phyloP scores from a whole-genome alignment of 352 stramenopile genomes.

The Hyaloperonospora arabidopsidis region DNA sequence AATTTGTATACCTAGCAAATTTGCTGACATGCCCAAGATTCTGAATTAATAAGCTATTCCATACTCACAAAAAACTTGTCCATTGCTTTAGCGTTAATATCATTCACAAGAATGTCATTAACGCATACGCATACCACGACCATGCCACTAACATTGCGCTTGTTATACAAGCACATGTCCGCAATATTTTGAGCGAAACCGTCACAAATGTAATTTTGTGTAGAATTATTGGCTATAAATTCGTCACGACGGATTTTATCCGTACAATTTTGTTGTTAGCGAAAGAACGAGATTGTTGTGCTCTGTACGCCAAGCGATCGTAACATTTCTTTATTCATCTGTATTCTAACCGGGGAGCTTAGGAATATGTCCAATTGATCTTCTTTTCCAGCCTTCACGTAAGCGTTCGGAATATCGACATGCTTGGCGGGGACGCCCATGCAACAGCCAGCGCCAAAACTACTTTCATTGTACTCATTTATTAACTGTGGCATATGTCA shows the following conservation, averaged over 20 bases:
- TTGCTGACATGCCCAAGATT: conserved; percentile 16
- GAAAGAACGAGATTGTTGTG: conserved; percentile 8
- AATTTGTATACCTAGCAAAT: conserved; percentile 28
- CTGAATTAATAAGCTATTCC: conserved; percentile 13
- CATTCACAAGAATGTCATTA: conserved; percentile 23
- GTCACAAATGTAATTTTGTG: conserved; percentile 11
- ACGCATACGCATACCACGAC: conserved; percentile 22
- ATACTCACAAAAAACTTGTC: no score
- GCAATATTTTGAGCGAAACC: conserved; percentile 4
- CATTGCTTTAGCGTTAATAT: not conserved
- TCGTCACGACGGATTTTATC: conserved; percentile 22
- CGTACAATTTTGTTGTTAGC: conserved; percentile 28
- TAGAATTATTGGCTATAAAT: conserved; percentile 23
- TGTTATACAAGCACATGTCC: conserved; percentile 3
- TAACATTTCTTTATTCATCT: conserved; percentile 1
- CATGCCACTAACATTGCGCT: not conserved
- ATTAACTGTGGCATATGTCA: not conserved
- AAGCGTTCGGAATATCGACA: not conserved
- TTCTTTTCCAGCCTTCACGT: not conserved
- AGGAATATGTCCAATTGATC: not conserved
- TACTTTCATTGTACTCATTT: conserved; percentile 8
- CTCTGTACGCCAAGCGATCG: no score
- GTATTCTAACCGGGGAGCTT: conserved; percentile 16
- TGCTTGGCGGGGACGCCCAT: not conserved
- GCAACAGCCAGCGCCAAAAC: not conserved